phyloP scores from a whole-genome alignment of 805 yeast species.

The Vanderwaltozyma verrucispora region DNA sequence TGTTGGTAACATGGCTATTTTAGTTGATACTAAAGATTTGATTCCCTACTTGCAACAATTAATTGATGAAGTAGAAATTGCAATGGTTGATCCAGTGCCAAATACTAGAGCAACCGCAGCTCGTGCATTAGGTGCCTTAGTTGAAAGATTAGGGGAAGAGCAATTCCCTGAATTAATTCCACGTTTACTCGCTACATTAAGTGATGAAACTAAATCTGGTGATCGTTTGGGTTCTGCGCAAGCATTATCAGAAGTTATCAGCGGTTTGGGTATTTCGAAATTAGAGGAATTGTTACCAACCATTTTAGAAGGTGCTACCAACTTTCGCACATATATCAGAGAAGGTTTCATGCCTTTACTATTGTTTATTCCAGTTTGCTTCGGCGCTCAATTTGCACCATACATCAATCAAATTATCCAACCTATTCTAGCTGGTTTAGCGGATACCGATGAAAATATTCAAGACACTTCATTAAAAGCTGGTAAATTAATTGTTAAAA shows the following conservation, averaged over 20 bases:
- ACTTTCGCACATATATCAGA: slow-evolving; percentile 60
- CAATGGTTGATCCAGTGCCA: slow-evolving; percentile 99
- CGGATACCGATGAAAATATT: slow-evolving; percentile 78
- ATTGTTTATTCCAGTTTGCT: slow-evolving; percentile 86
- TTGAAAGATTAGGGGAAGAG: slow-evolving; percentile 93
- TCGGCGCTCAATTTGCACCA: slow-evolving; percentile 85
- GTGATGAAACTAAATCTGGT: slow-evolving; percentile 71
- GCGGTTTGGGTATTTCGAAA: slow-evolving; percentile 81
- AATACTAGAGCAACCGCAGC: slow-evolving; percentile 96
- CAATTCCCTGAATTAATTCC: slow-evolving; percentile 88
- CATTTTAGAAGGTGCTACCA: slow-evolving; percentile 61
- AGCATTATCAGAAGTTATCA: slow-evolving; percentile 86
- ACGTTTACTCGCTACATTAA: slow-evolving; percentile 60
- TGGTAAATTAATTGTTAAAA: slow-evolving; percentile 82
- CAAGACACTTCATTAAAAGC: slow-evolving; percentile 86
- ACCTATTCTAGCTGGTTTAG: slow-evolving; percentile 84
- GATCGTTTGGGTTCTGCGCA: slow-evolving; percentile 97
- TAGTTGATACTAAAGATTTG: slow-evolving; percentile 81
- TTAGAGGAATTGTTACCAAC: slow-evolving; percentile 82
- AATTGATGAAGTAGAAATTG: slow-evolving; percentile 73
- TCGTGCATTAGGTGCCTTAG: slow-evolving; percentile 90
- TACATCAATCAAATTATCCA: slow-evolving; percentile 79
- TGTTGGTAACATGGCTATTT: slow-evolving; percentile 96
- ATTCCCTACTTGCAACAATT: slow-evolving; percentile 71
- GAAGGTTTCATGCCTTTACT: slow-evolving; percentile 89